Evolutionary conservation across 202 grass and related monocot genomes (phyloP).

Genomic region (Digitaria exilis): DNA sequence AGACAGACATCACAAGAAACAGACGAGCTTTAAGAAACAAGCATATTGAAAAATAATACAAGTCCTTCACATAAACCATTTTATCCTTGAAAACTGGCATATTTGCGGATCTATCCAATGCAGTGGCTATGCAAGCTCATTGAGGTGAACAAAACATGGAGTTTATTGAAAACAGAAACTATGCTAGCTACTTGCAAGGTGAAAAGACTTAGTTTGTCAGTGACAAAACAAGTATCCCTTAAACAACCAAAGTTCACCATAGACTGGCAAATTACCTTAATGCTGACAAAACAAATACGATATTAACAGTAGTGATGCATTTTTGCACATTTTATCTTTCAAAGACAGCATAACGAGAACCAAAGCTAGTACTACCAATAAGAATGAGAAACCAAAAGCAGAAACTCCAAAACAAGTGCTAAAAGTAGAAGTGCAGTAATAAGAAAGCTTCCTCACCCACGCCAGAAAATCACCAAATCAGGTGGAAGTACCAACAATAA

Average conservation of each 20-base stretch:
- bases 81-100: neutral
- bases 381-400: constrained; percentile 6
- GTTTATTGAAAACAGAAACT: neutral
- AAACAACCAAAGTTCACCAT: neutral
- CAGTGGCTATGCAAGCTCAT: neutral
- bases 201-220: neutral
- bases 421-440: neutral
- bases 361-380: neutral
- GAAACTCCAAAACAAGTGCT: constrained; percentile 1
- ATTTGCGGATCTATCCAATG: constrained; percentile 5
- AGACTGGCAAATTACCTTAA: neutral
- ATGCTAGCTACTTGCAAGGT: neutral
- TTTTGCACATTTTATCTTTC: neutral
- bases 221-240: neutral
- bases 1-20: neutral
- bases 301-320: neutral
- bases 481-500: constrained; percentile 10
- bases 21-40: constrained; percentile 10
- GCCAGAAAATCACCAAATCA: neutral
- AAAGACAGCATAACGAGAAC: neutral
- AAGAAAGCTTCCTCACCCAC: neutral
- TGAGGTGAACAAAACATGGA: neutral
- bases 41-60: neutral
- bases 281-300: neutral
- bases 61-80: constrained; percentile 11